Evolutionary conservation across 306 rosid genomes (phyloP).

Genomic region (Rosa lucieae): DNA sequence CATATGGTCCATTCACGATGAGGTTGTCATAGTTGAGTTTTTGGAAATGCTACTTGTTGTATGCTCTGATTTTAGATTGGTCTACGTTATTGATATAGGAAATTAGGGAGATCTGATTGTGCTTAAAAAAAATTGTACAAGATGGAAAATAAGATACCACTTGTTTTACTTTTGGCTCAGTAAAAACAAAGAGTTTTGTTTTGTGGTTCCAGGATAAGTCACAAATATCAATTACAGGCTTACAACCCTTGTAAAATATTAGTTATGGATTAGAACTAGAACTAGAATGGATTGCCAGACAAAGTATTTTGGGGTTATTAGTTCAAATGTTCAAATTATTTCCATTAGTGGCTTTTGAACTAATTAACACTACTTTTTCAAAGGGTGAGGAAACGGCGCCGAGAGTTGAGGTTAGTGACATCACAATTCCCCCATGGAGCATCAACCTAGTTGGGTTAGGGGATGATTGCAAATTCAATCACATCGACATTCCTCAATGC

Average conservation of each 20-base stretch:
- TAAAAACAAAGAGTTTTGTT: background rate
- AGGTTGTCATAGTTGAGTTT: conserved; percentile 51
- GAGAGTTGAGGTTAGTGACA: too few species aligned
- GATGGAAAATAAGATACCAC: background rate
- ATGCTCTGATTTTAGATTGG: conserved; percentile 20
- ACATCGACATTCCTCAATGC: too few species aligned
- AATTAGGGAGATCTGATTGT: background rate
- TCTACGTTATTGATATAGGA: background rate
- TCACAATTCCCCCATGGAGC: too few species aligned
- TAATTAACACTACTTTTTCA: too few species aligned
- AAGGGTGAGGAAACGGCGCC: too few species aligned
- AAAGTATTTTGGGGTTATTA: too few species aligned
- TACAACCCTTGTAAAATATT: background rate
- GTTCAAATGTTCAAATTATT: too few species aligned
- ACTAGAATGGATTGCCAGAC: background rate
- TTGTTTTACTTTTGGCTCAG: background rate
- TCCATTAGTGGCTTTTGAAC: too few species aligned
- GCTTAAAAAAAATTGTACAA: background rate
- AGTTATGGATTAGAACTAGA: background rate
- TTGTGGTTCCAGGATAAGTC: background rate
- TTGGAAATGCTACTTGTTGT: conserved; percentile 17
- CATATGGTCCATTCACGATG: conserved; percentile 95
- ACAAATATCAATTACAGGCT: background rate
- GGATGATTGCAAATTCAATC: too few species aligned
- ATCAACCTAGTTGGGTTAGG: too few species aligned